Base-by-base conservation (phyloP, 2,329 filamentous ascomycete species). In the Trichoderma guizhouense region DNA sequence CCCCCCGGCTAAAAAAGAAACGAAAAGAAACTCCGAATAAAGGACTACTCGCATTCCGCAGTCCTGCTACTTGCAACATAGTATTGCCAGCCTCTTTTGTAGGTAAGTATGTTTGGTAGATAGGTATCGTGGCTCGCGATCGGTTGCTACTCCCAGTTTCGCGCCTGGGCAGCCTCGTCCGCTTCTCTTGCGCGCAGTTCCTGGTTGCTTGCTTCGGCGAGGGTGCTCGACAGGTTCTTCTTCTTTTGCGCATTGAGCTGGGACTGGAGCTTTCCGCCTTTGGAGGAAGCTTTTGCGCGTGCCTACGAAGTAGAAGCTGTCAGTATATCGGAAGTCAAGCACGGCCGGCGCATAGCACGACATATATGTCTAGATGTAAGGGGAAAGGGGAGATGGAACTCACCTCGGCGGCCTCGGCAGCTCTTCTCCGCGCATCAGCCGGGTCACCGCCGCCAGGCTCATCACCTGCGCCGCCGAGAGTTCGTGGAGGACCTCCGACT, bases 381-480 rank as follows among this genome's bases (percentile, higher is more conserved):
- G 26, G 24, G 18, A 2, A 15, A 18, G n/a, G 5, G 28, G 28
- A 7, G 28, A 12, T 28, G 34, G 8, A 30, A 7, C 89, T 79
- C 81, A 97, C 94, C 90, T 97, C 93, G 73, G 95, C 95, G 67
- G 94, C 95, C 75, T 89, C 88, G 0, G 93, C 94, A 5, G 95
- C 95, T 73, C 90, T 92, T 70, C 85, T 86, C 72, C 91, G 87
- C 39, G 93, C 91, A 79, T 95, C 91, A 24, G 84, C 84, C 3
- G 81, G 78, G 67, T 77, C 76, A 5, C 74, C 79, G 30, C 76
- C 79, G 28, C 76, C 75, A 9, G 75, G 53, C 51, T 76, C 73
- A 8, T 79, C 73, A 15, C 78, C 73, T 8, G 79, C 73, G 12
- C 79, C 87, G 24, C 92, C 93, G 55, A 96, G 82, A 3, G 90